Percentiles rank a stretch among this genome's conserved stretches.
These are phyloP conservation scores for Camillea tinctor DNA, from an alignment of 2,329 filamentous ascomycete species.

Conservation along the genomic window DNA sequence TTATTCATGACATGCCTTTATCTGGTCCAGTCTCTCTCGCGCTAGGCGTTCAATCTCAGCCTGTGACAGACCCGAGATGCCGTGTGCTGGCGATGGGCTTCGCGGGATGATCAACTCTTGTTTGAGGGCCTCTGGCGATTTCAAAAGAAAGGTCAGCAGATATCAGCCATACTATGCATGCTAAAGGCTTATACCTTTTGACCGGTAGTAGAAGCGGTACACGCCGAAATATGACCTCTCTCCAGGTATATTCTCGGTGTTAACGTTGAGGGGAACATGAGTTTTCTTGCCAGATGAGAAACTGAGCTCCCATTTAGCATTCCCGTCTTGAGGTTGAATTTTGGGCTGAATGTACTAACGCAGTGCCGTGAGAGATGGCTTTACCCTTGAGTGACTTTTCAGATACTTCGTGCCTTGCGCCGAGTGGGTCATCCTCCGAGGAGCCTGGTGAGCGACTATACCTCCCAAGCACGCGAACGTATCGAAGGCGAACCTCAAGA, in stretches of 20 bases:
- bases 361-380: constrained; percentile 32
- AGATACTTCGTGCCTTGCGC: constrained; percentile 20
- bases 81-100: constrained; percentile 15
- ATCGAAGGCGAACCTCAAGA: constrained; percentile 23
- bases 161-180: not conserved
- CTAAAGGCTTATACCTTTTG: constrained; percentile 22
- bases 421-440: too few relatives aligned
- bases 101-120: constrained; percentile 31
- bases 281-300: constrained; percentile 1
- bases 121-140: constrained; percentile 29
- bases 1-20: constrained; percentile 26
- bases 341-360: constrained; percentile 17
- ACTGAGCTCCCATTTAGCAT: constrained; percentile 3
- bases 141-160: not conserved
- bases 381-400: constrained; percentile 35
- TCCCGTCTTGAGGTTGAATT: not conserved
- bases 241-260: constrained; percentile 2
- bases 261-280: not conserved
- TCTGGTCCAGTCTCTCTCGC: constrained; percentile 27
- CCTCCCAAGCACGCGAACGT: constrained; percentile 1
- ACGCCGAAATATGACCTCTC: constrained; percentile 23
- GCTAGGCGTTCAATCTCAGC: constrained; percentile 29
- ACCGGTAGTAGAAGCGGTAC: constrained; percentile 35
- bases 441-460: not conserved
- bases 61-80: constrained; percentile 18